Percentiles rank a stretch among this genome's conserved stretches.
phyloP scores from a whole-genome alignment of 495 filamentous ascomycete genomes.

The Choiromyces venosus region DNA sequence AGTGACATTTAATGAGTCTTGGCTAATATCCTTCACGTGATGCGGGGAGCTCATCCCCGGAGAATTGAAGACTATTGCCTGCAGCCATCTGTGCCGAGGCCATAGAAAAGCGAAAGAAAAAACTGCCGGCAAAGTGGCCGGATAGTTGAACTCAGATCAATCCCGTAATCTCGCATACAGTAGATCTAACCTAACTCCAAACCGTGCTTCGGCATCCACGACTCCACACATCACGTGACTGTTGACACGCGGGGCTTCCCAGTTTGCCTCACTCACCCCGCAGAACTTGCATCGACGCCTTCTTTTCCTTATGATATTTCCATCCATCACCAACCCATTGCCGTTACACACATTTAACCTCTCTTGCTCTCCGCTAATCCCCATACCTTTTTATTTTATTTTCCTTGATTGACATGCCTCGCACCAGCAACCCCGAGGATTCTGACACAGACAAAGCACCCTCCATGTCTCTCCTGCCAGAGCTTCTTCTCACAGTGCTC shows the following conservation, averaged over 20 bases:
- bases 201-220: neutral
- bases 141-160: no score
- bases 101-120: no score
- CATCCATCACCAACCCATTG: neutral
- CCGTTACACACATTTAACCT: neutral
- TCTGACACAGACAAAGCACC: neutral
- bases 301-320: neutral
- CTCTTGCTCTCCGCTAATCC: neutral
- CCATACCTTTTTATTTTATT: neutral
- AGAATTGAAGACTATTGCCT: no score
- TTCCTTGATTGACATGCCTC: neutral
- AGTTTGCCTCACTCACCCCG: neutral
- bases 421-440: neutral
- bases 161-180: no score
- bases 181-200: neutral
- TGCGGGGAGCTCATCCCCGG: no score
- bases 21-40: no score
- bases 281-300: neutral
- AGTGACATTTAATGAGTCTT: no score
- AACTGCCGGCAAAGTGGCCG: no score
- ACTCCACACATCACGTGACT: neutral
- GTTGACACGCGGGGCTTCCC: neutral
- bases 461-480: slow-evolving; percentile 35
- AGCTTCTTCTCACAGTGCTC: slow-evolving; percentile 40
- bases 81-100: no score